Evolutionary conservation across 176 grass and related monocot species (phyloP).

Genomic region (Thalia dealbata): DNA sequence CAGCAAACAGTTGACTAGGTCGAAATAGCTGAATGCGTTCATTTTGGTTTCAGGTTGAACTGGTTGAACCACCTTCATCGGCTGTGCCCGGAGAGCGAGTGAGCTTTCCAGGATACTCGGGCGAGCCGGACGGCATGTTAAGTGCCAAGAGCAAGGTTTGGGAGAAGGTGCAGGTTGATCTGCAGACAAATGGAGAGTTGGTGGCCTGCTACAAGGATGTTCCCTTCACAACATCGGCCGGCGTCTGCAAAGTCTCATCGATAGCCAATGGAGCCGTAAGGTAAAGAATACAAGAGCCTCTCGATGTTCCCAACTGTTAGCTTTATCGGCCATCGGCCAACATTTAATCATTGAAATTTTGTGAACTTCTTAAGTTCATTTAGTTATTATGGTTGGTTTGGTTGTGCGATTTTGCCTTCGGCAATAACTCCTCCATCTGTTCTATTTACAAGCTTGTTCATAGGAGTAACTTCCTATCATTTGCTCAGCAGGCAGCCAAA

Average conservation of each 20-base stretch:
- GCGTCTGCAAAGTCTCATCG: slow-evolving; percentile 56
- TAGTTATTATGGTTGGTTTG: too few relatives aligned
- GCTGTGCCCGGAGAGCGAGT: slow-evolving; percentile 55
- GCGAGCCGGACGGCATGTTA: slow-evolving; percentile 54
- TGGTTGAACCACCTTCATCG: slow-evolving; percentile 69
- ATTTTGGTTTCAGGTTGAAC: slow-evolving; percentile 46
- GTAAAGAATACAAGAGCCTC: slow-evolving; percentile 14
- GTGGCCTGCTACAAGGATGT: slow-evolving; percentile 68
- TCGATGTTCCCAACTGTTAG: too few relatives aligned
- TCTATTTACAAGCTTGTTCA: too few relatives aligned
- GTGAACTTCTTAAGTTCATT: too few relatives aligned
- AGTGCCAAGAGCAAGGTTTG: slow-evolving; percentile 78
- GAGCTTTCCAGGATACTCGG: slow-evolving; percentile 53
- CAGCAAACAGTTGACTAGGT: background rate
- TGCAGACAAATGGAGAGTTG: slow-evolving; percentile 56
- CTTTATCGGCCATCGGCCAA: too few relatives aligned
- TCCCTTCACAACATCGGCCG: slow-evolving; percentile 57
- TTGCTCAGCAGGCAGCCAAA: too few relatives aligned
- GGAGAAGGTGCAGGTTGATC: slow-evolving; percentile 64
- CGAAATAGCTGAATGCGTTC: background rate
- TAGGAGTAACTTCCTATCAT: too few relatives aligned
- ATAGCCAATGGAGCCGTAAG: slow-evolving; percentile 65
- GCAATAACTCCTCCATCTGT: too few relatives aligned
- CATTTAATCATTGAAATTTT: background rate
- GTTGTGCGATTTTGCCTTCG: too few relatives aligned